Base-by-base conservation (phyloP, 257 asterid genomes). In the Pogostemon cablin region DNA sequence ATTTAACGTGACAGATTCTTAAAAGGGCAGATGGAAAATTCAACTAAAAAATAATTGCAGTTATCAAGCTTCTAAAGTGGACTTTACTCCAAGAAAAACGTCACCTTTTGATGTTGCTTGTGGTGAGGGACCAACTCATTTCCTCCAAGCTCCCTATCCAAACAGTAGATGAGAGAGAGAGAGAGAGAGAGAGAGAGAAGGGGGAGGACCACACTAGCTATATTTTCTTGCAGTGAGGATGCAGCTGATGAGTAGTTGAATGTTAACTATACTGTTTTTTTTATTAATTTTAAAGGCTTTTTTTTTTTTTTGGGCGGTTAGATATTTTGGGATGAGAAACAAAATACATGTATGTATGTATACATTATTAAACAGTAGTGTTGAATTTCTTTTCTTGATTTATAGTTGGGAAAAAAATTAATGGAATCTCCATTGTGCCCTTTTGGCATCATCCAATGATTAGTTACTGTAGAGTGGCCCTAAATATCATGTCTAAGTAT, bases 101-200 rank as follows among this genome's bases (percentile, higher is more conserved):
- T 69, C 80, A 63, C 44, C 69, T 65, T 25, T 25, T 77, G 81
- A 63, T 56, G 64, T 56, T 62, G 70, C 47, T 40, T 68, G 58
- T 43, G 68, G 72, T 57, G 76, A 75, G 75, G 80, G 76, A 76
- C 76, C 80, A 64, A 64, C 62, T 70, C 50, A 65, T 56, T 76
- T 63, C 44, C 68, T 44, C 9, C 60, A 11, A 44, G 15, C 60
- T 42, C 57, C 47, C 59, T 34, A 64, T 57, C 52, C 43, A 40
- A 39, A 74, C 10, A 15, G 34, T 10, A 50, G 32, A 25, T 25
- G 32, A 1, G 32, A 1, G 57, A 32, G 12, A 55, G 40, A 25
- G 61, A 55, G 10, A 41, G n/a, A 52, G 54, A 40, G 63, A 48
- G 52, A 55, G 46, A 62, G 66, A 37, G 46, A 43, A 15, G 15